These are phyloP conservation scores for Nicotiana benthamiana DNA, from an alignment of 257 asterid genomes.

Conservation along the genomic window DNA sequence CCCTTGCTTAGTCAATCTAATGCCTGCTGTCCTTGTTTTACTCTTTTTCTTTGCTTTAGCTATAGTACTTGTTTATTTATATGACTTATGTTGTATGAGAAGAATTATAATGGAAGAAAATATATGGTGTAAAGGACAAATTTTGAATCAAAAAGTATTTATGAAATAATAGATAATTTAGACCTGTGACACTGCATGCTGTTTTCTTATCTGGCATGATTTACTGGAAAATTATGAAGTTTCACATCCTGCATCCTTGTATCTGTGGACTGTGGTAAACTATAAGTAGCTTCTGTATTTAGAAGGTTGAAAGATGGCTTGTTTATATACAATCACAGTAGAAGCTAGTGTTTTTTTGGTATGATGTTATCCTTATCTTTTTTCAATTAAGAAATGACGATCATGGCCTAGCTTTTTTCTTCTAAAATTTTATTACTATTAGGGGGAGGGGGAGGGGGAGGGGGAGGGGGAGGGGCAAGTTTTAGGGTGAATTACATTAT, in stretches of 20 bases:
- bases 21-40: not conserved
- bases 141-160: not conserved
- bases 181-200: not conserved
- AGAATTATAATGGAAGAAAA: not conserved
- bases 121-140: not conserved
- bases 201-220: not conserved
- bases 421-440: not conserved
- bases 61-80: not conserved
- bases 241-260: not conserved
- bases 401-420: not conserved
- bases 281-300: not conserved
- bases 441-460: not conserved
- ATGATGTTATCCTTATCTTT: not conserved
- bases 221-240: not conserved
- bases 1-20: not conserved
- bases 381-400: not conserved
- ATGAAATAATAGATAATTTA: not conserved
- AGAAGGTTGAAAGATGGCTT: not conserved
- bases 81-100: not conserved
- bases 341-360: not conserved
- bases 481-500: not conserved
- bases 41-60: not conserved
- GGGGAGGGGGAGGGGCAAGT: not conserved
- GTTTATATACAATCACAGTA: not conserved
- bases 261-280: not conserved